Evolutionary conservation across 1,284 basidiomycete species (phyloP).

Genomic region (Sporisorium scitamineum): DNA sequence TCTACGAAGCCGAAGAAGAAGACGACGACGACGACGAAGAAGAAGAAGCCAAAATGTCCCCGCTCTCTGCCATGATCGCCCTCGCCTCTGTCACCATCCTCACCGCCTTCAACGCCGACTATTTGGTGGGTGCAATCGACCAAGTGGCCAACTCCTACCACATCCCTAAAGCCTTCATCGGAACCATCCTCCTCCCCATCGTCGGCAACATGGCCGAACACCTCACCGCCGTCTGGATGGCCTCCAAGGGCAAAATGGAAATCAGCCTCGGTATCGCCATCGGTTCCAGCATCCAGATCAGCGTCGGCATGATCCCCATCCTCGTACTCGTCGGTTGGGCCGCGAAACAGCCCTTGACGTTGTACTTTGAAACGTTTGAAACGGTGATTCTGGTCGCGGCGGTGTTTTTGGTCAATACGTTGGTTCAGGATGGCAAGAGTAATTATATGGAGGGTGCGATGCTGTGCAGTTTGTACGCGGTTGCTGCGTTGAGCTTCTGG

Average conservation of each 20-base stretch:
- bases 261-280: constrained; percentile 83
- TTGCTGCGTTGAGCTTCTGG: constrained; percentile 66
- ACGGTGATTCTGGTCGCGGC: constrained; percentile 65
- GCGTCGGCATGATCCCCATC: constrained; percentile 67
- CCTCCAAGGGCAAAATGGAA: constrained; percentile 68
- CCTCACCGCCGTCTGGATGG: constrained; percentile 66
- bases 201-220: constrained; percentile 77
- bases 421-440: constrained; percentile 69
- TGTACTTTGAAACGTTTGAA: constrained; percentile 67
- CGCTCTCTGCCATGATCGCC: constrained; percentile 60
- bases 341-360: constrained; percentile 69
- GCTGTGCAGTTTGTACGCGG: constrained; percentile 68
- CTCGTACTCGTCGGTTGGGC: constrained; percentile 69
- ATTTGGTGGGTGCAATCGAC: constrained; percentile 70
- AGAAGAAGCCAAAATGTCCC: constrained; percentile 64
- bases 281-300: constrained; percentile 76
- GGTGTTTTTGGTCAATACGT: constrained; percentile 68
- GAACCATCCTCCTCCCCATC: constrained; percentile 80
- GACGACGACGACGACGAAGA: constrained; percentile 65
- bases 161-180: constrained; percentile 69
- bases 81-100: constrained; percentile 63
- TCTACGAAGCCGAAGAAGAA: constrained; percentile 60
- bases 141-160: constrained; percentile 65
- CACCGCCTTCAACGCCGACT: constrained; percentile 68
- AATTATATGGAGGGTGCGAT: constrained; percentile 68